Base-by-base conservation (phyloP, 306 rosid species). In the Trifolium fragiferum region DNA sequence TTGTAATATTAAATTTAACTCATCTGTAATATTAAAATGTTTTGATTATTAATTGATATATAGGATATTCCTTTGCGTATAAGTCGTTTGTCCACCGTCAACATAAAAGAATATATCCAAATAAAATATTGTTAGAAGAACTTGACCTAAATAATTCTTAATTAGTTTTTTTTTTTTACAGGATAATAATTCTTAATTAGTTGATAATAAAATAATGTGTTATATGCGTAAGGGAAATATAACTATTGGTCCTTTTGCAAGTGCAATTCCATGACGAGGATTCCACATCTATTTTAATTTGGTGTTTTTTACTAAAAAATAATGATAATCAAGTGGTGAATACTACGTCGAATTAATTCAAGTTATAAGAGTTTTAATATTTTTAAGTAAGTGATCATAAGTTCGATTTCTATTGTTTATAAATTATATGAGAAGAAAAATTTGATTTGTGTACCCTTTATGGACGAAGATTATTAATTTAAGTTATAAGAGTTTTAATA, bases 121-220 rank as follows among this genome's bases (percentile, higher is more conserved):
- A 33, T 21, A 15, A 50, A 66, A 64, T 19, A 79, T 57, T 64
- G 30, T 49, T 16, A 40, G 6, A 46, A 54, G 77, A 66, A 65
- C 68, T 78, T 80, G 80, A 80, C 78, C 65, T 54, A 38, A 73
- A 69, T 12, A 13, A 77, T 73, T 80, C 47, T 67, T 68, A 60
- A 67, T 66, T 71, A 62, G 75, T 2, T 41, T n/a, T n/a, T n/a
- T n/a, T n/a, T n/a, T n/a, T n/a, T n/a, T n/a, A n/a, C n/a, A n/a
- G n/a, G n/a, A n/a, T n/a, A 73, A 69, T 12, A 13, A 77, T 73
- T 80, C 47, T 67, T 68, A 60, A 67, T 66, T 71, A 62, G 75
- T 2, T 41, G 2, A 53, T 68, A 0, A 21, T n/a, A 67, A 57
- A 32, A 37, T 12, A 46, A 49, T 66, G 70, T n/a, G n/a, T n/a